Percentiles rank a stretch among this genome's conserved stretches.
These are phyloP conservation scores for Zychaea mexicana DNA, from an alignment of 371 early-diverging fungal genomes.

Conservation along the genomic window DNA sequence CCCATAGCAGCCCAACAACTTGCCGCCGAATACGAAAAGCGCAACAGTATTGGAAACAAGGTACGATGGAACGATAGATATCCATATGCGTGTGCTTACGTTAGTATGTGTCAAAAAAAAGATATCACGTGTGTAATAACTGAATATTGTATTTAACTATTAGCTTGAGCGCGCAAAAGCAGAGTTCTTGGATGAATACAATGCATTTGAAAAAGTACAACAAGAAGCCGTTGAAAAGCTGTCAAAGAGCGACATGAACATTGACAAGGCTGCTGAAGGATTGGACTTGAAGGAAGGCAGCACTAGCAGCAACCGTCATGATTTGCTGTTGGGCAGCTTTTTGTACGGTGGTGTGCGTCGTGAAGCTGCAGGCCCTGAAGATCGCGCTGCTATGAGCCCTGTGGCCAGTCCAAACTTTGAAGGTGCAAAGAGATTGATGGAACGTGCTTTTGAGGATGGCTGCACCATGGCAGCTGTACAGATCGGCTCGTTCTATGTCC, in stretches of 20 bases:
- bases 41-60: conserved; percentile 59
- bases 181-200: conserved; percentile 48
- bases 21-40: conserved; percentile 53
- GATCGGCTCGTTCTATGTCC: conserved; percentile 57
- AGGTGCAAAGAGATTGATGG: conserved; percentile 54
- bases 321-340: conserved; percentile 54
- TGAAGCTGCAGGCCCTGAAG: conserved; percentile 37
- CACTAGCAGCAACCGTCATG: conserved; percentile 45
- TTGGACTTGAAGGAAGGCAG: conserved; percentile 35
- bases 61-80: conserved; percentile 25
- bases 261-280: conserved; percentile 51
- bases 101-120: neutral
- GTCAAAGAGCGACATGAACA: conserved; percentile 54
- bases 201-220: conserved; percentile 51
- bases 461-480: conserved; percentile 67
- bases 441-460: conserved; percentile 53
- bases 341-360: conserved; percentile 59
- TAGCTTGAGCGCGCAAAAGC: conserved; percentile 55
- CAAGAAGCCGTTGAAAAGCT: conserved; percentile 56
- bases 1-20: conserved; percentile 60
- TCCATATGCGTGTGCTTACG: too few species aligned
- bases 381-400: conserved; percentile 50
- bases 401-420: conserved; percentile 60
- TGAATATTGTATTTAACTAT: too few species aligned
- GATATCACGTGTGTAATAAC: neutral